Conservation (phyloP, 768 basidiomycete species). For the Trametes villosa region DNA sequence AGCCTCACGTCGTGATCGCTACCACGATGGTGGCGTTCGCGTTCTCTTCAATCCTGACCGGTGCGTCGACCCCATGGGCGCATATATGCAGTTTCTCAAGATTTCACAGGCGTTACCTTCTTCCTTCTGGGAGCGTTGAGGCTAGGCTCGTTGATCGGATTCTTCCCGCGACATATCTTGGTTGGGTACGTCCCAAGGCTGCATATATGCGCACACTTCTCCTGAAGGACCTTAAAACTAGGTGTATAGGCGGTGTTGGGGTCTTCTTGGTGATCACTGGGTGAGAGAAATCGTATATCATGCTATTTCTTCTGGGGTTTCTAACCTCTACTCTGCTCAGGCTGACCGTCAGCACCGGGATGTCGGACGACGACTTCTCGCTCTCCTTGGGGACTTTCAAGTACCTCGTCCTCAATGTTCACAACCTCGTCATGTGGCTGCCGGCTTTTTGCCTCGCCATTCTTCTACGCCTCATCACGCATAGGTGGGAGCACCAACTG, state of each 20-base stretch:
- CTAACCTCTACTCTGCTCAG: slow-evolving; percentile 40
- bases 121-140: slow-evolving; percentile 84
- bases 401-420: slow-evolving; percentile 65
- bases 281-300: slow-evolving; percentile 41
- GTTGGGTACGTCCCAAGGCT: slow-evolving; percentile 67
- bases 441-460: slow-evolving; percentile 79
- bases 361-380: slow-evolving; percentile 78
- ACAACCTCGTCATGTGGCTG: slow-evolving; percentile 76
- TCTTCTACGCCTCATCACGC: slow-evolving; percentile 78
- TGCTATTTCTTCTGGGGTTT: not conserved
- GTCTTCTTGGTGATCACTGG: slow-evolving; percentile 91
- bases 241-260: slow-evolving; percentile 95
- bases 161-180: slow-evolving; percentile 95
- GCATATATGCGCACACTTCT: not conserved
- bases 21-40: slow-evolving; percentile 92
- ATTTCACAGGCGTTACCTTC: slow-evolving; percentile 69
- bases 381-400: slow-evolving; percentile 67
- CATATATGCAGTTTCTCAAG: not conserved
- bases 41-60: slow-evolving; percentile 85
- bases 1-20: slow-evolving; percentile 76
- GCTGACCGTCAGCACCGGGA: slow-evolving; percentile 81
- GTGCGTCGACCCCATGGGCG: slow-evolving; percentile 41
- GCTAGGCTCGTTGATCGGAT: slow-evolving; percentile 86
- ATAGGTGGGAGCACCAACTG: slow-evolving; percentile 81
- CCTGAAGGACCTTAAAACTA: slow-evolving; percentile 34